Evolutionary conservation across 169 alveolate species (phyloP).

Genomic region (Cryptosporidium ubiquitum): DNA sequence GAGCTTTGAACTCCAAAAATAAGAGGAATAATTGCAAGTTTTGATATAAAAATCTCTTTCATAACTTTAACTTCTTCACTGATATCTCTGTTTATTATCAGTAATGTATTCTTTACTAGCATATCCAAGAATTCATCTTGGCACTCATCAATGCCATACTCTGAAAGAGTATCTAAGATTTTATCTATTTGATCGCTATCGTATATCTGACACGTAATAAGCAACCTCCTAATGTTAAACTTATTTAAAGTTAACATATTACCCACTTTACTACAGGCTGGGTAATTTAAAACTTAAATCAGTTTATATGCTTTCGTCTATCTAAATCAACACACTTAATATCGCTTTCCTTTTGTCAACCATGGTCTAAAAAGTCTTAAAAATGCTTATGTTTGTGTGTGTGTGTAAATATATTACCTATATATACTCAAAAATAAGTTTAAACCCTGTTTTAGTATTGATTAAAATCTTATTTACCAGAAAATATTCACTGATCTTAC

Average conservation of each 20-base stretch:
- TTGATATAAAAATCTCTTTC: slow-evolving; percentile 24
- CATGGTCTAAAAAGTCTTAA: neutral
- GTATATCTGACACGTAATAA: slow-evolving; percentile 29
- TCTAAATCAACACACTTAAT: neutral
- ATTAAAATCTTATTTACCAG: neutral
- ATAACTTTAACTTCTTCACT: neutral
- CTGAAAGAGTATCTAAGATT: slow-evolving; percentile 4
- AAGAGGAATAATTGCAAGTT: slow-evolving; percentile 45
- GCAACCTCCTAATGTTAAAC: slow-evolving; percentile 28
- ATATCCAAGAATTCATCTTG: neutral
- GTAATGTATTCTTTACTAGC: neutral
- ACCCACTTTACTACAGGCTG: neutral
- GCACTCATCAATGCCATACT: neutral
- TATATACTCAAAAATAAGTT: no score
- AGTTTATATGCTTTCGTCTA: neutral
- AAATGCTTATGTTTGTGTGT: neutral
- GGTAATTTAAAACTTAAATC: neutral
- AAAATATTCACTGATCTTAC: neutral
- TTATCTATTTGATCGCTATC: slow-evolving; percentile 16
- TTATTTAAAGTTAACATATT: neutral
- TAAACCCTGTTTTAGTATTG: neutral
- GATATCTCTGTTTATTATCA: slow-evolving; percentile 14
- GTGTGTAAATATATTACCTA: neutral
- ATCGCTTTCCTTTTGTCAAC: neutral
- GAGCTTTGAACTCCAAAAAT: slow-evolving; percentile 39